Evolutionary conservation across 441 rosid genomes (phyloP).

Genomic region (Erysimum pusillum): DNA sequence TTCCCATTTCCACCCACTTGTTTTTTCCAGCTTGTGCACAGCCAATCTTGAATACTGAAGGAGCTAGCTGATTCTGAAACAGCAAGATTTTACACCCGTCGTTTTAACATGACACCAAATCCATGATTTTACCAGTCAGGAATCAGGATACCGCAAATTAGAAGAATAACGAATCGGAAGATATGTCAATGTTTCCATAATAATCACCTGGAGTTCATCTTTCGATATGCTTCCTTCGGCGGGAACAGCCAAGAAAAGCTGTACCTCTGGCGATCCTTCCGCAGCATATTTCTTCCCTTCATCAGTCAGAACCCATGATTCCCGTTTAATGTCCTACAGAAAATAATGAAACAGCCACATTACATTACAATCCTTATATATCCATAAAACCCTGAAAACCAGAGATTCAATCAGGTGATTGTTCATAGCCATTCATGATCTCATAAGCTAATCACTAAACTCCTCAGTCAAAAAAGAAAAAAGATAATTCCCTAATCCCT

Average conservation of each 20-base stretch:
- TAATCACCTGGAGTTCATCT: conserved; percentile 77
- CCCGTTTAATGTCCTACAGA: conserved; percentile 72
- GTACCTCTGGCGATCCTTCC: conserved; percentile 85
- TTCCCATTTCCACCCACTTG: conserved; percentile 94
- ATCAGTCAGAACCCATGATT: conserved; percentile 77
- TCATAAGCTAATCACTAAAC: conserved; percentile 14
- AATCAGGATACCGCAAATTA: not conserved
- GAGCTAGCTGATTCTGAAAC: conserved; percentile 75
- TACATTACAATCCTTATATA: not conserved
- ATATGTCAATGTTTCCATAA: not conserved
- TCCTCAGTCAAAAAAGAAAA: not conserved
- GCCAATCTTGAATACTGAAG: conserved; percentile 76
- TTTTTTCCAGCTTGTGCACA: conserved; percentile 80
- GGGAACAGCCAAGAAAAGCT: conserved; percentile 81
- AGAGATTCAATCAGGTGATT: not conserved
- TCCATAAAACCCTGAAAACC: not conserved
- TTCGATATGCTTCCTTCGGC: conserved; percentile 73
- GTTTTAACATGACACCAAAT: not conserved
- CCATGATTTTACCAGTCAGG: not conserved
- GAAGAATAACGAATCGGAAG: not conserved
- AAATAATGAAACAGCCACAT: not conserved
- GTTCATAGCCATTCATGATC: not conserved
- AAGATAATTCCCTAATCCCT: too few species aligned
- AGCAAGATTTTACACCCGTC: conserved; percentile 15
- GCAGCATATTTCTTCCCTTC: conserved; percentile 81